Evolutionary conservation across 2,329 filamentous ascomycete genomes (phyloP).

Genomic region (Amauroascus niger): DNA sequence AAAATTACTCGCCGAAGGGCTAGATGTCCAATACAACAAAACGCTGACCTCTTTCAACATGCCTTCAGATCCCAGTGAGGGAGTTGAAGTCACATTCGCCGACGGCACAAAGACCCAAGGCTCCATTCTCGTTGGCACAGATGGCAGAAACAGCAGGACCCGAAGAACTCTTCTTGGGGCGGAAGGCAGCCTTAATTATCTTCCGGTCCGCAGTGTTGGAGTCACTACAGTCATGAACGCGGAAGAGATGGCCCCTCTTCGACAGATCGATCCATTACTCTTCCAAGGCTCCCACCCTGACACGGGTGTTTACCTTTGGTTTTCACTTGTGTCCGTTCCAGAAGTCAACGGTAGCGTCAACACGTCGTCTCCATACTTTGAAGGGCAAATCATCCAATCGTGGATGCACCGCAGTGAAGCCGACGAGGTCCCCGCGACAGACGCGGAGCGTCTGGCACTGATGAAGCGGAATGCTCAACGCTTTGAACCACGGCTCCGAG

Average conservation of each 20-base stretch:
- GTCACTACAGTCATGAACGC: slow-evolving; percentile 35
- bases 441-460: slow-evolving; percentile 15
- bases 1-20: slow-evolving; percentile 20
- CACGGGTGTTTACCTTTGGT: slow-evolving; percentile 37
- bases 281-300: slow-evolving; percentile 24
- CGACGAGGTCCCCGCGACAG: not conserved
- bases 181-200: slow-evolving; percentile 25
- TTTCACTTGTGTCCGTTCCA: slow-evolving; percentile 35
- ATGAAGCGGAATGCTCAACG: slow-evolving; percentile 29
- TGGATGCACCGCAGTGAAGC: not conserved
- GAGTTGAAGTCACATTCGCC: slow-evolving; percentile 5
- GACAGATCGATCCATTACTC: slow-evolving; percentile 38
- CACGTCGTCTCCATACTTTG: not conserved
- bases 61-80: not conserved
- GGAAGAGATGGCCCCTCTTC: slow-evolving; percentile 38
- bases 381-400: not conserved
- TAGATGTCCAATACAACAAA: slow-evolving; percentile 18
- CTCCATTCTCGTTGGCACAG: slow-evolving; percentile 50
- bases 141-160: slow-evolving; percentile 60
- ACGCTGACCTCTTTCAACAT: slow-evolving; percentile 7
- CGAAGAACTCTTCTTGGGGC: slow-evolving; percentile 43
- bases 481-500: slow-evolving; percentile 21
- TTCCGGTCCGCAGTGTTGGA: slow-evolving; percentile 38
- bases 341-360: slow-evolving; percentile 20
- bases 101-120: slow-evolving; percentile 8